phyloP scores from a whole-genome alignment of 768 basidiomycete genomes.

The Pleurotus djamor region DNA sequence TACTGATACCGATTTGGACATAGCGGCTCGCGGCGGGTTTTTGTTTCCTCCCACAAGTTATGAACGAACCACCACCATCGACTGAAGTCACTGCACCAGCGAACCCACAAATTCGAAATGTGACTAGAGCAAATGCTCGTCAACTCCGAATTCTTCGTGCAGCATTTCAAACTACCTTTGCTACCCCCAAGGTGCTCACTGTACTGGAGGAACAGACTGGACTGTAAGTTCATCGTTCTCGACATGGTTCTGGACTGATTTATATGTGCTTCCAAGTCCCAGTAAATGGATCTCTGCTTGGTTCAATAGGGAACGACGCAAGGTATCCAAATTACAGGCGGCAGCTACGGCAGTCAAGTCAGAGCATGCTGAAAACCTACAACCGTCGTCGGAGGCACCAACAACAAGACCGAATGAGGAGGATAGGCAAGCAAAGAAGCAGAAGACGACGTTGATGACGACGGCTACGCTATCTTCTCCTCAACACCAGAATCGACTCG shows the following conservation, averaged over 20 bases:
- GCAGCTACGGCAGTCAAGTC: background rate
- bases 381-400: too few relatives aligned
- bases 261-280: background rate
- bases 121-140: too few relatives aligned
- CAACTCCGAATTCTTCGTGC: background rate
- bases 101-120: too few relatives aligned
- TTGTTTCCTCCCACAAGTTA: too few relatives aligned
- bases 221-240: background rate
- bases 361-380: background rate
- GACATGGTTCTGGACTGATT: background rate
- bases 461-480: background rate
- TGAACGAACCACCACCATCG: too few relatives aligned
- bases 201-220: background rate
- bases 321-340: background rate
- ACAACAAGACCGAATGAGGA: too few relatives aligned
- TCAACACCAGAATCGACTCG: background rate
- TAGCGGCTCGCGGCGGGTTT: too few relatives aligned
- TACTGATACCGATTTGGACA: background rate
- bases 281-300: slow-evolving; percentile 4
- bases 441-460: background rate
- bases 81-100: too few relatives aligned
- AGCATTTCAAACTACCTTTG: background rate
- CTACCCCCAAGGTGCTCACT: background rate
- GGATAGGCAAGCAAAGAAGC: background rate
- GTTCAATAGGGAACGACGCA: background rate